Percentiles rank a stretch among this genome's conserved stretches.
phyloP scores from a whole-genome alignment of 257 asterid species.

The Lycium ferocissimum region DNA sequence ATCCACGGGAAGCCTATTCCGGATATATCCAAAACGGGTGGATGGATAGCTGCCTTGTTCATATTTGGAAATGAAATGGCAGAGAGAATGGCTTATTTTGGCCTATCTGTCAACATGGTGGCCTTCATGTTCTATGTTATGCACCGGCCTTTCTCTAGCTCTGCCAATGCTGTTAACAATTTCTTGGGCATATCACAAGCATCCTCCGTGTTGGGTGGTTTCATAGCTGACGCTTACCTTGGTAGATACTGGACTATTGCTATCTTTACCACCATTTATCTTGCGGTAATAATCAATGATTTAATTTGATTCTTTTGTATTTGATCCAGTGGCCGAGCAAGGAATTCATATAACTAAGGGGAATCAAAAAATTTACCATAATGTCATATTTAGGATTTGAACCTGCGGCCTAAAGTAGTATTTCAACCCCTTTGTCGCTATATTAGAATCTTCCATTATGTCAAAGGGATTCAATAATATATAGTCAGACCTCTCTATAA shows the following conservation, averaged over 20 bases:
- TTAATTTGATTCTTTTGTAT: not conserved
- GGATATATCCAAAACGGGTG: slow-evolving; percentile 79
- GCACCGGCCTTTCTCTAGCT: slow-evolving; percentile 89
- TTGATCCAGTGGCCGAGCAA: not conserved
- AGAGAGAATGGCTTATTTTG: slow-evolving; percentile 98
- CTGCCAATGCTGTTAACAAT: slow-evolving; percentile 92
- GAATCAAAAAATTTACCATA: too few relatives aligned
- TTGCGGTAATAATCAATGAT: slow-evolving; percentile 59
- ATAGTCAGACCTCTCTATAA: too few relatives aligned
- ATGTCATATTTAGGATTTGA: too few relatives aligned
- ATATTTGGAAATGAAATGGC: slow-evolving; percentile 99
- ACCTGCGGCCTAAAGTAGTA: too few relatives aligned
- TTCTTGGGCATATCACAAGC: slow-evolving; percentile 97
- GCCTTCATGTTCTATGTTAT: slow-evolving; percentile 94
- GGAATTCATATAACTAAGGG: too few relatives aligned
- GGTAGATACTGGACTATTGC: slow-evolving; percentile 99
- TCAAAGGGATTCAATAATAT: too few relatives aligned
- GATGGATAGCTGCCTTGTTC: slow-evolving; percentile 99
- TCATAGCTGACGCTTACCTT: slow-evolving; percentile 92
- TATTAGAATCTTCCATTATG: too few relatives aligned
- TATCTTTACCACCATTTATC: slow-evolving; percentile 88
- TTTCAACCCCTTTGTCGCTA: too few relatives aligned
- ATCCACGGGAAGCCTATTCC: slow-evolving; percentile 87
- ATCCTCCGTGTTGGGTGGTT: slow-evolving; percentile 94
- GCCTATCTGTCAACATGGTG: slow-evolving; percentile 96